Evolutionary conservation across 2,329 filamentous ascomycete genomes (phyloP).

Genomic region (Penicillium sp.): DNA sequence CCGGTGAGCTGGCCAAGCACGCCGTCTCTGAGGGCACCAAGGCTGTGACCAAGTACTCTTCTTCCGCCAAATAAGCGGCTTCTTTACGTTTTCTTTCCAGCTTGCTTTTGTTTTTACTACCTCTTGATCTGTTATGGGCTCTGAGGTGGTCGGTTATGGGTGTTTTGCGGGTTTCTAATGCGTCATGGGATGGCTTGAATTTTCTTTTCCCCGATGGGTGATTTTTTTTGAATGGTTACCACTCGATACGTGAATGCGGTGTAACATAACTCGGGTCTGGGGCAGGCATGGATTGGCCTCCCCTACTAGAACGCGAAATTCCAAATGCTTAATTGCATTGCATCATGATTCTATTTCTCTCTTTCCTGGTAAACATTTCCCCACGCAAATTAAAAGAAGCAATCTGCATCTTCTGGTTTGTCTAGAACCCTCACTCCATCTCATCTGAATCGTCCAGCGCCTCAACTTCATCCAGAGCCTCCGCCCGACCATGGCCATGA

Average conservation of each 20-base stretch:
- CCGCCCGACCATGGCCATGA: slow-evolving; percentile 60
- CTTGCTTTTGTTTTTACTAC: slow-evolving; percentile 44
- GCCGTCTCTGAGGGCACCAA: slow-evolving; percentile 99
- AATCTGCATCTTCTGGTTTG: neutral
- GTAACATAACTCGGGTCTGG: slow-evolving; percentile 49
- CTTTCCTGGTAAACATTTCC: neutral
- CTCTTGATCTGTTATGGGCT: slow-evolving; percentile 45
- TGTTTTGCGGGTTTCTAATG: slow-evolving; percentile 49
- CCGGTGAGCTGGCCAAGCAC: slow-evolving; percentile 98
- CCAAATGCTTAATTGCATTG: slow-evolving; percentile 34
- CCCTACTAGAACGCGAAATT: slow-evolving; percentile 41
- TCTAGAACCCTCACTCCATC: slow-evolving; percentile 36
- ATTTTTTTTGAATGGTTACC: slow-evolving; percentile 44
- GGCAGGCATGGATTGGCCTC: slow-evolving; percentile 33
- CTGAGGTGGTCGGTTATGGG: slow-evolving; percentile 48
- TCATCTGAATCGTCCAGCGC: slow-evolving; percentile 66
- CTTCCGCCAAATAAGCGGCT: slow-evolving; percentile 88
- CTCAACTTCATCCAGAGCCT: slow-evolving; percentile 86
- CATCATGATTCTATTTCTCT: slow-evolving; percentile 16
- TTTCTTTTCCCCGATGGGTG: slow-evolving; percentile 41
- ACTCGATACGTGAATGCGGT: slow-evolving; percentile 44
- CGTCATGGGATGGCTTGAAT: slow-evolving; percentile 50
- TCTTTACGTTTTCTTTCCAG: slow-evolving; percentile 57
- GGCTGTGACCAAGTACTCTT: slow-evolving; percentile 99
- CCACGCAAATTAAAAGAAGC: neutral